phyloP scores from a whole-genome alignment of 139 green algal genomes.

The Mychonastes homosphaera region DNA sequence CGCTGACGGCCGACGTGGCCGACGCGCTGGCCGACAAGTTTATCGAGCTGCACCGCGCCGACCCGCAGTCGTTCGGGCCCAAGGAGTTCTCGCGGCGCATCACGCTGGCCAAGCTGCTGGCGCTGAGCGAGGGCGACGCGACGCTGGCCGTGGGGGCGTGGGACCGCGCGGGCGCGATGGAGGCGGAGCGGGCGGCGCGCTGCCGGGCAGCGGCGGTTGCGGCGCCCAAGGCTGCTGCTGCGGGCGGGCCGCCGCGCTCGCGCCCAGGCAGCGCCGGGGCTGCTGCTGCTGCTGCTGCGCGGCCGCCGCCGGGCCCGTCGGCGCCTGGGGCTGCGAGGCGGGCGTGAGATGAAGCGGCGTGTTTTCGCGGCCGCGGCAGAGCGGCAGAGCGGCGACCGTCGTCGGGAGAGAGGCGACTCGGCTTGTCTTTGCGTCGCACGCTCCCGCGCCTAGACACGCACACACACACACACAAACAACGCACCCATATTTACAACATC shows the following conservation, averaged over 20 bases:
- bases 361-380: no score
- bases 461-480: no score
- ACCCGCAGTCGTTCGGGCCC: not conserved
- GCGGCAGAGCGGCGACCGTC: no score
- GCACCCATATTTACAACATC: no score
- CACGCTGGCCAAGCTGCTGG: slow-evolving; percentile 27
- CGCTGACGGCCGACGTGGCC: slow-evolving; percentile 15
- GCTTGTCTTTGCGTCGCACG: no score
- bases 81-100: not conserved
- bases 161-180: slow-evolving; percentile 12
- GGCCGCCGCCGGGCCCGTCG: no score
- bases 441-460: no score
- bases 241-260: not conserved
- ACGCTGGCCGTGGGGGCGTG: slow-evolving; percentile 6
- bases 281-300: no score
- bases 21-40: slow-evolving; percentile 19
- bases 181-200: slow-evolving; percentile 7
- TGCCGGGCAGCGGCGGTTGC: not conserved
- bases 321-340: no score
- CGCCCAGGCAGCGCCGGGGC: no score
- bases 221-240: not conserved
- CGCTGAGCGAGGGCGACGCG: slow-evolving; percentile 5
- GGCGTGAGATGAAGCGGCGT: no score
- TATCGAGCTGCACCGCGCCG: not conserved
- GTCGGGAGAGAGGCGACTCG: no score